These are phyloP conservation scores for Trametes villosa DNA, from an alignment of 768 basidiomycete genomes.

Conservation along the genomic window DNA sequence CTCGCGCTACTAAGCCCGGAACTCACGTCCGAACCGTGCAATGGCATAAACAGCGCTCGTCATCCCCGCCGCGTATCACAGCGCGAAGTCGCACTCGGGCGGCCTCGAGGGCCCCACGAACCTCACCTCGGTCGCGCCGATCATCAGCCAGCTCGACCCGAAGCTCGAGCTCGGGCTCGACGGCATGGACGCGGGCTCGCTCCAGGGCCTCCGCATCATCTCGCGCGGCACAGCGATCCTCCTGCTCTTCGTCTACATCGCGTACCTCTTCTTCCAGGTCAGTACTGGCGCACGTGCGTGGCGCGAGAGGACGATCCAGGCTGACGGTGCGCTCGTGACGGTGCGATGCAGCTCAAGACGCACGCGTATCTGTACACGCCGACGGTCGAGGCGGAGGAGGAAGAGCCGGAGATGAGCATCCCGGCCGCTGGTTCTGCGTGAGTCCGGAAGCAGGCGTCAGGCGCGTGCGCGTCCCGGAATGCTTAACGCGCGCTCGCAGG, in stretches of 20 bases:
- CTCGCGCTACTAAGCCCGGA: background rate
- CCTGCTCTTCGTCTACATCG: constrained; percentile 72
- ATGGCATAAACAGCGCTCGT: constrained; percentile 60
- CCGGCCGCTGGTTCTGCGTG: constrained; percentile 63
- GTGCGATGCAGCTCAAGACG: constrained; percentile 59
- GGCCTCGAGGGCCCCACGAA: constrained; percentile 16
- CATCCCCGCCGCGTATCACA: constrained; percentile 87
- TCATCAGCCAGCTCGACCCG: constrained; percentile 4
- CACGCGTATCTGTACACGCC: constrained; percentile 68
- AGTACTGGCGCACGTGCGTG: background rate
- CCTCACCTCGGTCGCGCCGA: background rate
- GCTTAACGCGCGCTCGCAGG: no score
- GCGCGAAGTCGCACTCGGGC: constrained; percentile 38
- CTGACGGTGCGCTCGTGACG: background rate
- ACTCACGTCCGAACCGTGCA: background rate
- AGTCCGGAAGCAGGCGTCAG: no score
- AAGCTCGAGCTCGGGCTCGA: constrained; percentile 23
- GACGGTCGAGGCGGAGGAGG: constrained; percentile 42
- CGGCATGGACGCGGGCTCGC: constrained; percentile 25
- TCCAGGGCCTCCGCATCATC: constrained; percentile 67
- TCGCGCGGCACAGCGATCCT: constrained; percentile 40
- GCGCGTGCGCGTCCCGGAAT: no score
- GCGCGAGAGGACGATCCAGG: background rate
- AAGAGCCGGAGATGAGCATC: constrained; percentile 68
- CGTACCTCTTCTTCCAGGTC: constrained; percentile 79